Evolutionary conservation across 305 asterid species (phyloP), one percentile per base, ranked within the genome.

Genomic region (Fraxinus angustifolia): DNA sequence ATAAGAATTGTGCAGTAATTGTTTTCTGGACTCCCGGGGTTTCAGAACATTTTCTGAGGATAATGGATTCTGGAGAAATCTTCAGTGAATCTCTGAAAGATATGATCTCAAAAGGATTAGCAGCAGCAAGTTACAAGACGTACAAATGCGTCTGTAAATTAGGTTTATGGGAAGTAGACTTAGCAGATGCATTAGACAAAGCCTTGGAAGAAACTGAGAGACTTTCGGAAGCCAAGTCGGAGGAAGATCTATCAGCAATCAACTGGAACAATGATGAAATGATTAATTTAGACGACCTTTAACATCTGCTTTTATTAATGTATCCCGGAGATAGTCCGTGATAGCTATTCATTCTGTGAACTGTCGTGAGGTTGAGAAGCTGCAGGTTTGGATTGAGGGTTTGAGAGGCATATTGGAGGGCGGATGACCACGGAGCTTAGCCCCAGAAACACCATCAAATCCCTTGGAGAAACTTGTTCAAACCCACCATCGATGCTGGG

Each of bases 271-370:
- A 75, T 48, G 96, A 91, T 56, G 96, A 92, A 19, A 87, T 89
- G 80, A 91, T 93, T 79, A 87, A 88, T 84, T 90, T 95, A 56
- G 94, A 92, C 23, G 95, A 91, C 34, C 95, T 95, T 78, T 93
- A 83, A 88, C 73, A 50, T 35, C 67, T 30, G 11, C 74, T 11
- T 26, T 28, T 78, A 38, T 79, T 36, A 38, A 79, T 67, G 6
- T 45, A 73, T 65, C 45, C 50, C 16, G 8, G 70, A 60, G 75
- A 34, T 48, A 60, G 79, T 67, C 33, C 16, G 3, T 79, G 78
- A 78, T 28, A 79, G 79, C 65, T 38, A 42, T 76, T 72, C 40
- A n/a, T 76, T 33, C 60, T 79, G 26, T 3, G 26, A 34, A 70
- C 76, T 38, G 75, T 48, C 14, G 17, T 36, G 79, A 76, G 78